Conservation (phyloP, 2,329 filamentous ascomycete species). For the Verticillium isaacii region DNA sequence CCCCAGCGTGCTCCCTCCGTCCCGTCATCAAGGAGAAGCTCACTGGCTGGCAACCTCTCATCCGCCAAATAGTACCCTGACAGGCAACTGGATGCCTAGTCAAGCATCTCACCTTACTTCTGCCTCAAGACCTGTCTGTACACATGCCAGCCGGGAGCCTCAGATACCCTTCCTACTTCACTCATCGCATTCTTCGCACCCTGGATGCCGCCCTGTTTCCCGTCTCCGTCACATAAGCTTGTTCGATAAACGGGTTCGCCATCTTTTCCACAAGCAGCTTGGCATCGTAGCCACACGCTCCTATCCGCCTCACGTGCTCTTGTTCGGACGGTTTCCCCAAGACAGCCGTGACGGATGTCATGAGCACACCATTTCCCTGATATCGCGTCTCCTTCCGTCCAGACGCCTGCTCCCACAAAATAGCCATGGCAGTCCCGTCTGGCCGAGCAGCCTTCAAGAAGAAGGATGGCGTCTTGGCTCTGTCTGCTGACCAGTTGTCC, state of each 20-base stretch:
- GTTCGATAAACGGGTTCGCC: no score
- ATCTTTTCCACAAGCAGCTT: not conserved
- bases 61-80: not conserved
- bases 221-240: not conserved
- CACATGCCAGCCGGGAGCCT: no score
- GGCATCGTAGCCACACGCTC: not conserved
- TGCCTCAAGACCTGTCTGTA: not conserved
- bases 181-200: not conserved
- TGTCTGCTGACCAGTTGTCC: slow-evolving; percentile 67
- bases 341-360: not conserved
- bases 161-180: not conserved
- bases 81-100: not conserved
- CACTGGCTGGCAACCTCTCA: not conserved
- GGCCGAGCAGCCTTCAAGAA: slow-evolving; percentile 85
- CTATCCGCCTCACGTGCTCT: not conserved
- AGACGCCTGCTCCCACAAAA: not conserved
- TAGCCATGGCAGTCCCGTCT: slow-evolving; percentile 51
- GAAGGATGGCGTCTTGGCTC: slow-evolving; percentile 79
- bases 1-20: not conserved
- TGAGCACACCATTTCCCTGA: not conserved
- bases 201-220: not conserved
- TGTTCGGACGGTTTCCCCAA: not conserved
- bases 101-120: not conserved
- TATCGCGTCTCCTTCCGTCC: not conserved
- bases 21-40: not conserved